A percentile compares a stretch with the other conserved stretches of the same genome.
These are phyloP conservation scores for Litsea cubeba DNA, from an alignment of 164 flowering plant genomes.

Conservation along the genomic window DNA sequence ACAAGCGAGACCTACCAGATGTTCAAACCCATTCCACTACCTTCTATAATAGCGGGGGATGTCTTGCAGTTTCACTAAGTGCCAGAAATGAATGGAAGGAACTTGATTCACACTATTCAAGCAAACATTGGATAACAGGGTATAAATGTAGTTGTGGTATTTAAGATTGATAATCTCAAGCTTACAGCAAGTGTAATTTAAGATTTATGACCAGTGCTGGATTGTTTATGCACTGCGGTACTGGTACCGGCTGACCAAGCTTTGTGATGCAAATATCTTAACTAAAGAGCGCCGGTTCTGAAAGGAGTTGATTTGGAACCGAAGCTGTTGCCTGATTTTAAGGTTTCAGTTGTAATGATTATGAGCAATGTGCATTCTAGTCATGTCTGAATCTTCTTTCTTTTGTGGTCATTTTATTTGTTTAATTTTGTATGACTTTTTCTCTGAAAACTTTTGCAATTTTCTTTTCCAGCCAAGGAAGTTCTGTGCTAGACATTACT, in stretches of 20 bases:
- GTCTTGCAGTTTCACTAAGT: too few relatives aligned
- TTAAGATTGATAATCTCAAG: too few relatives aligned
- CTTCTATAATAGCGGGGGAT: too few relatives aligned
- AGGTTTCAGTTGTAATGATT: not conserved
- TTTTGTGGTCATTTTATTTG: not conserved
- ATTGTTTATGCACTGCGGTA: not conserved
- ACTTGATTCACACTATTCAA: too few relatives aligned
- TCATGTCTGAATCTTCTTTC: not conserved
- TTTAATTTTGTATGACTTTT: not conserved
- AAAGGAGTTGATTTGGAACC: constrained; percentile 3
- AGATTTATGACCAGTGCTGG: too few relatives aligned
- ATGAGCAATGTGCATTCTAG: not conserved
- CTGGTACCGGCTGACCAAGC: not conserved
- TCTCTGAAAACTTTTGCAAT: constrained; percentile 10
- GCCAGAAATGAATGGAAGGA: too few relatives aligned
- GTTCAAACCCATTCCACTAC: too few relatives aligned
- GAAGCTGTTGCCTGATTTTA: not conserved
- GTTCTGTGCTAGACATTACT: constrained; percentile 70
- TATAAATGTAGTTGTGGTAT: too few relatives aligned
- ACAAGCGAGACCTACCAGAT: too few relatives aligned
- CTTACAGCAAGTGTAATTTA: too few relatives aligned
- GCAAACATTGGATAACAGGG: too few relatives aligned
- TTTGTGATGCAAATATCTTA: not conserved
- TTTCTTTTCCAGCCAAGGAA: constrained; percentile 71
- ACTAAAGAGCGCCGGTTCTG: constrained; percentile 1